These are phyloP conservation scores for Aspergillus hiratsukae DNA, from an alignment of 2,329 filamentous ascomycete species.

Conservation along the genomic window DNA sequence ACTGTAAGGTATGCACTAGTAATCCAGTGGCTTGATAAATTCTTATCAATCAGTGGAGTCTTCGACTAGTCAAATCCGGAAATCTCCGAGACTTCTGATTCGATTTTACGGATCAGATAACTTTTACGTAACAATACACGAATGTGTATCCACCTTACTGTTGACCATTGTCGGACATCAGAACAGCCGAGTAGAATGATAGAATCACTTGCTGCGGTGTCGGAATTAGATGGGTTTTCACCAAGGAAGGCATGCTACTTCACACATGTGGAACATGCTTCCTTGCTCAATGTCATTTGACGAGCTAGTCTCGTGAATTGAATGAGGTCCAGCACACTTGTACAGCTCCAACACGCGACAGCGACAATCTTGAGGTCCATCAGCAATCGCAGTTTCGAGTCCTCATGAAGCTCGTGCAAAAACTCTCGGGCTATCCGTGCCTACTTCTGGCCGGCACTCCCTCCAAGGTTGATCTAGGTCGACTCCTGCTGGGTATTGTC, in stretches of 20 bases:
- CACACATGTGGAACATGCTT: background rate
- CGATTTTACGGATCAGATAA: slow-evolving; percentile 7
- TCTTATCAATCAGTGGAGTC: background rate
- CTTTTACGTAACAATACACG: slow-evolving; percentile 8
- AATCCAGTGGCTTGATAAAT: background rate
- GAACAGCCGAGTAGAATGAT: background rate
- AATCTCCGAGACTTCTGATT: background rate
- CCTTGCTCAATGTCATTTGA: background rate
- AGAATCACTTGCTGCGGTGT: background rate
- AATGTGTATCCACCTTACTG: background rate
- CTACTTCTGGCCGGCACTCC: slow-evolving; percentile 37
- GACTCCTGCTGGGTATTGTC: slow-evolving; percentile 23
- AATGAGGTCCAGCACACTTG: background rate
- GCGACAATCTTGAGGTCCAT: background rate
- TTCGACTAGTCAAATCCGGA: background rate
- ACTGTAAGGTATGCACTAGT: background rate
- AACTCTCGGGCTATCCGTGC: slow-evolving; percentile 31
- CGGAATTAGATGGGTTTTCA: background rate
- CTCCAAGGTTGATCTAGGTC: slow-evolving; percentile 26
- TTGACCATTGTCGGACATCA: background rate
- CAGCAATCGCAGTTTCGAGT: background rate
- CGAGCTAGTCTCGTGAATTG: background rate
- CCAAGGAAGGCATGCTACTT: too few relatives aligned
- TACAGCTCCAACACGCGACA: slow-evolving; percentile 2
- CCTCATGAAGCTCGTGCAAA: slow-evolving; percentile 26